Evolutionary conservation across 1,139 yeast species (phyloP).

Genomic region (Protomyces arabidopsidicola): DNA sequence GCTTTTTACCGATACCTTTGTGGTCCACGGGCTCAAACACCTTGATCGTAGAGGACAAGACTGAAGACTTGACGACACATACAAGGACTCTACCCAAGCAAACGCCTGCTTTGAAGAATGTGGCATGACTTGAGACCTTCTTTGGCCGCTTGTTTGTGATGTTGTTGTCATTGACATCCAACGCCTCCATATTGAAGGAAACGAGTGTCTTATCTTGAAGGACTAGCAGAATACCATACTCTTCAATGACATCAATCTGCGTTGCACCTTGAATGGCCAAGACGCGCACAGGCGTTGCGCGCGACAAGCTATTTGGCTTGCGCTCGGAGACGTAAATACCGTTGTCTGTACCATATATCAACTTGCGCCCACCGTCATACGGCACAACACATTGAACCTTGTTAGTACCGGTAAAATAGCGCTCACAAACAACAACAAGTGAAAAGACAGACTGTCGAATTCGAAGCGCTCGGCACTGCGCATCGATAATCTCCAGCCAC

Average conservation of each 20-base stretch:
- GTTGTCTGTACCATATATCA: conserved; percentile 83
- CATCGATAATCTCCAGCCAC: conserved; percentile 69
- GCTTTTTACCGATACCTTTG: conserved; percentile 40
- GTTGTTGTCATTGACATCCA: conserved; percentile 40
- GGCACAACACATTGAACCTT: conserved; percentile 90
- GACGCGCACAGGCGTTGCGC: conserved; percentile 69
- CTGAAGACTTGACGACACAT: conserved; percentile 79
- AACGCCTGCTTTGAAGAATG: conserved; percentile 86
- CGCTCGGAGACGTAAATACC: conserved; percentile 79
- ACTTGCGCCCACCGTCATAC: conserved; percentile 80
- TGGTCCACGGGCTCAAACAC: conserved; percentile 81
- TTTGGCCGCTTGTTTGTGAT: conserved; percentile 71
- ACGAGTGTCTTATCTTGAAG: conserved; percentile 76
- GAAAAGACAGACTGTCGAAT: conserved; percentile 76
- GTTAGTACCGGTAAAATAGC: conserved; percentile 65
- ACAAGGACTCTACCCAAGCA: conserved; percentile 84
- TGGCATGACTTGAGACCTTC: conserved; percentile 75
- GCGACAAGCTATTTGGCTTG: conserved; percentile 46
- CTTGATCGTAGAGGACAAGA: conserved; percentile 67
- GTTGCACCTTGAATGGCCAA: conserved; percentile 72
- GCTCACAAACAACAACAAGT: conserved; percentile 64
- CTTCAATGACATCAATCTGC: conserved; percentile 88
- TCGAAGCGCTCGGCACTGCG: conserved; percentile 70
- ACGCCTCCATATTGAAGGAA: conserved; percentile 78
- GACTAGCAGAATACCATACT: conserved; percentile 76